phyloP scores from a whole-genome alignment of 2,329 filamentous ascomycete species.

The Herpotrichia juniperi region DNA sequence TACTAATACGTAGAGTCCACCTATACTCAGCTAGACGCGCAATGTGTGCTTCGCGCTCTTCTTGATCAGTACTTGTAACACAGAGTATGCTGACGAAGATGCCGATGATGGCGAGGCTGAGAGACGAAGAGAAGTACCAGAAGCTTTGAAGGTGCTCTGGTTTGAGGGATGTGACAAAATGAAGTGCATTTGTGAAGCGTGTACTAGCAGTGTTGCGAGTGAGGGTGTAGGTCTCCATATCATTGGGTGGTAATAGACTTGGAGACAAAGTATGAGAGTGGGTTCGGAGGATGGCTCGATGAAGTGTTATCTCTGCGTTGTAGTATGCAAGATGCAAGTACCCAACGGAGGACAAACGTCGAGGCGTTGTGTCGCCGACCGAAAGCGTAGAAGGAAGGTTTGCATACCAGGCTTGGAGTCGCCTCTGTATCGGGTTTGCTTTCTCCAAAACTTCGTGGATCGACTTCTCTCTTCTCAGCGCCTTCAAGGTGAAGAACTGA shows the following conservation, averaged over 20 bases:
- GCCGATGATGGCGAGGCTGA: conserved; percentile 44
- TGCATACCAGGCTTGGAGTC: conserved; percentile 58
- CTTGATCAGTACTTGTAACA: conserved; percentile 26
- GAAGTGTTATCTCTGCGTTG: conserved; percentile 48
- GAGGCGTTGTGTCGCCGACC: conserved; percentile 47
- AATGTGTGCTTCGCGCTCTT: conserved; percentile 36
- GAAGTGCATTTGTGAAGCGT: conserved; percentile 45
- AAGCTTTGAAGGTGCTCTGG: conserved; percentile 49
- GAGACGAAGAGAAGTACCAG: conserved; percentile 49
- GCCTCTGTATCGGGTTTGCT: conserved; percentile 58
- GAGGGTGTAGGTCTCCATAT: conserved; percentile 6
- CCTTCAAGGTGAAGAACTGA: conserved; percentile 55
- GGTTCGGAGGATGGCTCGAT: conserved; percentile 42
- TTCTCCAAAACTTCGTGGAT: conserved; percentile 56
- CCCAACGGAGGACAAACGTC: conserved; percentile 25
- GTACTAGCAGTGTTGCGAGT: conserved; percentile 40
- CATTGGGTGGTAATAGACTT: conserved; percentile 34
- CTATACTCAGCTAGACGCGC: conserved; percentile 42
- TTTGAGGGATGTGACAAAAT: conserved; percentile 46
- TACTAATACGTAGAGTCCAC: conserved; percentile 45
- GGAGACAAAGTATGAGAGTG: conserved; percentile 23
- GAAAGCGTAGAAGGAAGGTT: conserved; percentile 53
- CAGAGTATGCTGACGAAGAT: conserved; percentile 42
- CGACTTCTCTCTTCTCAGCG: conserved; percentile 49
- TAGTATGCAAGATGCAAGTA: conserved; percentile 51